These are phyloP conservation scores for Haplosporangium sp. DNA, from an alignment of 371 early-diverging fungal genomes.

Conservation along the genomic window DNA sequence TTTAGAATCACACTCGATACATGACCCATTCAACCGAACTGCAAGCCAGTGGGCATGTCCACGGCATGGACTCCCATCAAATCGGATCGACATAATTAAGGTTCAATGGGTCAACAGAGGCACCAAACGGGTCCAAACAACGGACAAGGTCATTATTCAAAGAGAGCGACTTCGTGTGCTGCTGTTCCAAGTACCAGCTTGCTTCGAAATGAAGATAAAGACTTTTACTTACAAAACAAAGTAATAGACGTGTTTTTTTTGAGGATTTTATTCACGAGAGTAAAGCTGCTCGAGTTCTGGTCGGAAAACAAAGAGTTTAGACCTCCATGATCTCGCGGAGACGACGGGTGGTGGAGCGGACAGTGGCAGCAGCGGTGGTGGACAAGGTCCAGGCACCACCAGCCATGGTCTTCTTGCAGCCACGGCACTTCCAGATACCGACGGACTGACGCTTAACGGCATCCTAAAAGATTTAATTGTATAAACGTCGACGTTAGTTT, in stretches of 20 bases:
- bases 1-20: no score
- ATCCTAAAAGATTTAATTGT: slow-evolving; percentile 63
- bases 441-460: slow-evolving; percentile 97
- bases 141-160: no score
- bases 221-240: not conserved
- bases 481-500: not conserved
- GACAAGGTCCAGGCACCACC: slow-evolving; percentile 99
- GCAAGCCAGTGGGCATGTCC: no score
- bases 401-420: slow-evolving; percentile 96
- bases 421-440: slow-evolving; percentile 99
- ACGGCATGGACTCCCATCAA: no score
- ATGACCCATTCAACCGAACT: no score
- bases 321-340: slow-evolving; percentile 95
- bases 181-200: no score
- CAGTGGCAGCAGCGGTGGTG: slow-evolving; percentile 93
- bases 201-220: no score
- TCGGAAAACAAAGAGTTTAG: slow-evolving; percentile 64
- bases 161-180: no score
- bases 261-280: slow-evolving; percentile 38
- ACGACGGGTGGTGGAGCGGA: slow-evolving; percentile 97
- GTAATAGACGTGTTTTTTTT: slow-evolving; percentile 11
- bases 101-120: no score
- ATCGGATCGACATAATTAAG: no score
- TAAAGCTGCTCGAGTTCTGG: slow-evolving; percentile 45
- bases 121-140: no score